These are phyloP conservation scores for Simmondsia chinensis DNA, from an alignment of 148 eudicot species.

Conservation along the genomic window DNA sequence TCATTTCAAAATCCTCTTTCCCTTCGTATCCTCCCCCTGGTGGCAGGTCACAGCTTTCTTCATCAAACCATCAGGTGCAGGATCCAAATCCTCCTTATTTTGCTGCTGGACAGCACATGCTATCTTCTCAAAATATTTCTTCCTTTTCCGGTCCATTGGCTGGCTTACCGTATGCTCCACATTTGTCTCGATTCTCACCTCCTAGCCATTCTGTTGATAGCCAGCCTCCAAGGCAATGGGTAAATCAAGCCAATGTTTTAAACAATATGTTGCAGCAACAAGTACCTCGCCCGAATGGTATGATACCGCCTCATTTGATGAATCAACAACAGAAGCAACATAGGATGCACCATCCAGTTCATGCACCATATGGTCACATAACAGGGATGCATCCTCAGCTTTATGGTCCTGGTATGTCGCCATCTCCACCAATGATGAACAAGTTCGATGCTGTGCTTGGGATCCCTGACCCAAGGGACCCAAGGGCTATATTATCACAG, in stretches of 20 bases:
- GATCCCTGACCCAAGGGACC: conserved; percentile 37
- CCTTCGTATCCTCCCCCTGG: conserved; percentile 50
- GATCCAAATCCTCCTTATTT: conserved; percentile 33
- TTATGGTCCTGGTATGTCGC: conserved; percentile 27
- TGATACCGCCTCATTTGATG: conserved; percentile 33
- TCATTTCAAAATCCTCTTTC: conserved; percentile 40
- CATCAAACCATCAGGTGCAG: conserved; percentile 25
- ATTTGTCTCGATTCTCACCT: conserved; percentile 30
- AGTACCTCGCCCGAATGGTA: conserved; percentile 41
- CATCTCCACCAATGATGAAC: conserved; percentile 30
- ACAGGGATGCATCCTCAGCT: conserved; percentile 37
- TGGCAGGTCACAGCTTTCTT: conserved; percentile 27
- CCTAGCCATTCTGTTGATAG: conserved; percentile 28
- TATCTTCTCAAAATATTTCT: conserved; percentile 25
- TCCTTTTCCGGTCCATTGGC: conserved; percentile 35
- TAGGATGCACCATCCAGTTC: conserved; percentile 32
- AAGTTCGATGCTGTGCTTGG: conserved; percentile 46
- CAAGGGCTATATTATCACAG: conserved; percentile 32
- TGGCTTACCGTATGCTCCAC: conserved; percentile 36
- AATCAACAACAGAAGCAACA: conserved; percentile 40
- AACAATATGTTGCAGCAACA: conserved; percentile 48
- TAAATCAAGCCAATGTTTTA: conserved; percentile 27
- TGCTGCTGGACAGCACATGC: conserved; percentile 31
- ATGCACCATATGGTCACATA: conserved; percentile 31
- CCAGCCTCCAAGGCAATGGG: conserved; percentile 45